Conservation (phyloP, 73 alveolate genomes). For the Diophrys sp. region DNA sequence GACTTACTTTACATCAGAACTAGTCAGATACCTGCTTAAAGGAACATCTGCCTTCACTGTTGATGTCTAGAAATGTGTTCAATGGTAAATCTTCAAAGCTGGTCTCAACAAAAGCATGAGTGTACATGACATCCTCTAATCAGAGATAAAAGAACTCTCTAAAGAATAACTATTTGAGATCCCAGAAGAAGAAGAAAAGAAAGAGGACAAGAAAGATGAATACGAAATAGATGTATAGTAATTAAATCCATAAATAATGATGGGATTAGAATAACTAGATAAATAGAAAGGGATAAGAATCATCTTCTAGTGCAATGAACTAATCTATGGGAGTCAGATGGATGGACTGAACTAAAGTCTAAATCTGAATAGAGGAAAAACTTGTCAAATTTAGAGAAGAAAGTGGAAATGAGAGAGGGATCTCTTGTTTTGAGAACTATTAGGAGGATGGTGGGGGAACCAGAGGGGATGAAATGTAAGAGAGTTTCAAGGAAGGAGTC, state of each 20-base stretch:
- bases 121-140: neutral
- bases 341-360: too few species aligned
- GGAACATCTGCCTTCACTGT: neutral
- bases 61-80: conserved; percentile 14
- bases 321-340: too few species aligned
- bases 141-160: neutral
- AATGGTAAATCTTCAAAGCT: conserved; percentile 38
- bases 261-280: neutral
- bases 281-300: neutral
- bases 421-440: too few species aligned
- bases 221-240: neutral
- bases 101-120: conserved; percentile 18
- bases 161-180: neutral
- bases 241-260: neutral
- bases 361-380: too few species aligned
- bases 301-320: too few species aligned
- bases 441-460: too few species aligned
- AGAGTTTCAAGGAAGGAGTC: too few species aligned
- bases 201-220: conserved; percentile 3
- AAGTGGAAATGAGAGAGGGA: too few species aligned
- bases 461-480: too few species aligned
- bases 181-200: neutral
- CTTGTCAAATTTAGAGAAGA: too few species aligned
- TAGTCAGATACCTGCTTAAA: neutral
- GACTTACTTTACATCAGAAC: neutral